Percentiles rank a stretch among this genome's conserved stretches.
These are phyloP conservation scores for Fraxinus pennsylvanica DNA, from an alignment of 257 asterid genomes.

Conservation along the genomic window DNA sequence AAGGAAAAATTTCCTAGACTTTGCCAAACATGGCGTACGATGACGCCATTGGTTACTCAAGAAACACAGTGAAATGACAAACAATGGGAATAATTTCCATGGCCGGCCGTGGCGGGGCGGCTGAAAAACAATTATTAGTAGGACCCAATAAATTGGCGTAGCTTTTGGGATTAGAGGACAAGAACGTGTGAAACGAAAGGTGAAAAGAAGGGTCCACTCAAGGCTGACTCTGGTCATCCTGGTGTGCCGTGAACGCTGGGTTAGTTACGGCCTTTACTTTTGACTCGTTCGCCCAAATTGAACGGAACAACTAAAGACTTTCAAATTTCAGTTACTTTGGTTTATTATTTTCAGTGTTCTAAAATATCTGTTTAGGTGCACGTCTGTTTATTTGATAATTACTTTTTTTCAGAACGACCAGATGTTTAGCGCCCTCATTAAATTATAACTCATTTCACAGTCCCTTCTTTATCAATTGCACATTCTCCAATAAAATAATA, in stretches of 20 bases:
- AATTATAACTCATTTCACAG: no score
- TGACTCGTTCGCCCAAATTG: not conserved
- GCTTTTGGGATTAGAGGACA: not conserved
- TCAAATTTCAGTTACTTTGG: no score
- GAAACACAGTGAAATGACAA: not conserved
- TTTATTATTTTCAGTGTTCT: no score
- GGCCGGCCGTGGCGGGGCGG: slow-evolving; percentile 19
- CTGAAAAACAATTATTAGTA: not conserved
- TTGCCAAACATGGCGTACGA: not conserved
- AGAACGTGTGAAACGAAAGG: not conserved
- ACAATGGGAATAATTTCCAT: not conserved
- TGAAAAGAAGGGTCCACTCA: not conserved
- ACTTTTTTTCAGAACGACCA: no score
- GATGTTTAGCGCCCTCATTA: no score
- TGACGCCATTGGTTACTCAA: not conserved
- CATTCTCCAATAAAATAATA: no score
- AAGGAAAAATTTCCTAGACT: no score
- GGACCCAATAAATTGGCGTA: not conserved
- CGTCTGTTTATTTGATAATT: no score
- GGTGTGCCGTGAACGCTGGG: slow-evolving; percentile 44
- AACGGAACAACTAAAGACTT: no score
- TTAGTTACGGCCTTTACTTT: not conserved
- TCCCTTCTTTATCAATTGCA: no score
- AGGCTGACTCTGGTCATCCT: slow-evolving; percentile 24
- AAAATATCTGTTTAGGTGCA: no score